phyloP scores from a whole-genome alignment of 2,329 filamentous ascomycete species.

The Cadophora malorum region DNA sequence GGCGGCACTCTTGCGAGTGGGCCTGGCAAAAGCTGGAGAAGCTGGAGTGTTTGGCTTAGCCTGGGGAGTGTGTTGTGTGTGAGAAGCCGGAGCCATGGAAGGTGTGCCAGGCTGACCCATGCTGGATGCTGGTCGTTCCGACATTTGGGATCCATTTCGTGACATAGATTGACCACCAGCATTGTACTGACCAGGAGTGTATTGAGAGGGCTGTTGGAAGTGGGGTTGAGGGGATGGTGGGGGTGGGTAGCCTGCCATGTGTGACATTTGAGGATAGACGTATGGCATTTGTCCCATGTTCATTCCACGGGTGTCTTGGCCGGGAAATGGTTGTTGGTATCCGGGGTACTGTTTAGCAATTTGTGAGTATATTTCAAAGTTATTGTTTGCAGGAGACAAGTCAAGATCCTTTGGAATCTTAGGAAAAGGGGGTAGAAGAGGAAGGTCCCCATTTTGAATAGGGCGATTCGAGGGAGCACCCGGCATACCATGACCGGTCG shows the following conservation, averaged over 20 bases:
- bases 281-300: conserved; percentile 48
- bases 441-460: conserved; percentile 20
- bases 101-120: conserved; percentile 46
- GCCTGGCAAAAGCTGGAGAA: conserved; percentile 43
- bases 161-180: conserved; percentile 74
- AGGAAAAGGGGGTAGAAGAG: conserved; percentile 39
- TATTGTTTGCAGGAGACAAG: conserved; percentile 71
- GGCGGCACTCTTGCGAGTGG: conserved; percentile 67
- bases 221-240: conserved; percentile 53
- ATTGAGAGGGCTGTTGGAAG: conserved; percentile 52
- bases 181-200: conserved; percentile 46
- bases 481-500: conserved; percentile 5
- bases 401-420: conserved; percentile 49
- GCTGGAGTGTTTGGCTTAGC: conserved; percentile 53
- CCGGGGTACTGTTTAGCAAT: conserved; percentile 69
- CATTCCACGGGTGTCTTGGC: conserved; percentile 53
- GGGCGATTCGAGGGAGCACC: conserved; percentile 38
- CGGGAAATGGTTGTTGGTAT: conserved; percentile 51
- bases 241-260: conserved; percentile 50
- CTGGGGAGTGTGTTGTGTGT: conserved; percentile 64
- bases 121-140: conserved; percentile 62
- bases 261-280: conserved; percentile 54
- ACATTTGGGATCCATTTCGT: conserved; percentile 80
- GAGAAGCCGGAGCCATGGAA: conserved; percentile 41
- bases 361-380: conserved; percentile 66